Base-by-base conservation (phyloP, 2,329 filamentous ascomycete species). In the Geosmithia putterillii region DNA sequence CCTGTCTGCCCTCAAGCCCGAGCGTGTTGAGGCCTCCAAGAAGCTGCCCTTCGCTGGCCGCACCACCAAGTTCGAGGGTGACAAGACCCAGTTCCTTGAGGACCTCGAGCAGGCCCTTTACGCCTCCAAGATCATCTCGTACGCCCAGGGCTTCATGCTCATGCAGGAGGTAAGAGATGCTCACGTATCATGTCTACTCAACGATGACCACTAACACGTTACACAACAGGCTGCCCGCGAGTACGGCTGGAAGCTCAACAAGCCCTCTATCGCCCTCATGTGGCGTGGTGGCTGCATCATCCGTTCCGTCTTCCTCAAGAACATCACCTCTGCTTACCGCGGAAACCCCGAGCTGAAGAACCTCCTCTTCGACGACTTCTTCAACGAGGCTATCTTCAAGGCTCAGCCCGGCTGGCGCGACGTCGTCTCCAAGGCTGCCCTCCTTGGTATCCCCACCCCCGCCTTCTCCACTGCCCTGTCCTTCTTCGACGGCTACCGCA, bases 281-380 rank as follows among this genome's bases (percentile, higher is more conserved):
- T 98, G 92, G 92, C 87, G 92, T 66, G 92, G 92, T 73, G 92
- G 92, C 57, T 98, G 92, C 79, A 98, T 98, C 59, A 98, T 98
- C 73, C 90, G 92, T 67, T 96, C 92, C 53, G 92, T 98, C 62
- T 98, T 98, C 87, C 74, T 98, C 54, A 96, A 96, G 82, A 90
- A 98, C 67, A 98, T 98, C 71, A 98, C 92, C 57, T 83, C 83
- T 53, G 92, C 92, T 43, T 98, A 95, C 81, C 90, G 90, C 71
- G 81, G 78, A 55, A 81, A 95, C 75, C 85, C 87, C 52, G 84
- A 95, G 52, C 84, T 98, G 52, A 84, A 95, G 81, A 98, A 98
- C 79, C 73, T 98, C 56, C 79, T 98, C 56, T 98, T 96, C 69
- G 87, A 95, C 66, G 86, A 94, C 65, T 98, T 98, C 82, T 98